phyloP scores from a whole-genome alignment of 208 protist genomes.

The Leishmania arabica region DNA sequence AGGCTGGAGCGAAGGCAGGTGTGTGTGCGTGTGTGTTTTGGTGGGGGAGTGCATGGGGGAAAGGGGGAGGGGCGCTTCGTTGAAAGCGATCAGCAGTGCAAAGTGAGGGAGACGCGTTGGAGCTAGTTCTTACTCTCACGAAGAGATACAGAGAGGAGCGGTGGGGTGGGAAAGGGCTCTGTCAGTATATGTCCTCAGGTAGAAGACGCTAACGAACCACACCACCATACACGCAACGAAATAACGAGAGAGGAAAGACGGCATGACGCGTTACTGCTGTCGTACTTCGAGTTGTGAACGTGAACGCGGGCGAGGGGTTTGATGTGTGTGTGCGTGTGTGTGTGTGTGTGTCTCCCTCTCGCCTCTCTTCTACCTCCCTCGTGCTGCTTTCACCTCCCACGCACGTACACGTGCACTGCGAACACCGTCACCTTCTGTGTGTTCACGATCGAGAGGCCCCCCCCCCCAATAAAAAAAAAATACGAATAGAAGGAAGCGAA shows the following conservation, averaged over 20 bases:
- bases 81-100: background rate
- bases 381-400: background rate
- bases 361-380: background rate
- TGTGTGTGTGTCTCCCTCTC: background rate
- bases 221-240: background rate
- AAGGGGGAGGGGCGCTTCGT: background rate
- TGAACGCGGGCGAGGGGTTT: background rate
- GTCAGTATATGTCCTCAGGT: background rate
- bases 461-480: too few relatives aligned
- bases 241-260: background rate
- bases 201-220: conserved; percentile 2
- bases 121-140: background rate
- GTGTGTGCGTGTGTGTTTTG: background rate
- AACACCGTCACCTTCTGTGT: background rate
- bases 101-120: background rate
- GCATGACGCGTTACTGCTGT: background rate
- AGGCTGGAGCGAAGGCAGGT: background rate
- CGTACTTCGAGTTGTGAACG: background rate
- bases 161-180: background rate
- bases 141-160: background rate
- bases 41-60: too few relatives aligned
- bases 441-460: background rate
- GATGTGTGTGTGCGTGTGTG: background rate
- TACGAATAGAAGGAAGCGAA: background rate
- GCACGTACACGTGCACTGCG: background rate